Conservation (phyloP, 2,329 filamentous ascomycete species). For the Ascocoryne sarcoides region DNA sequence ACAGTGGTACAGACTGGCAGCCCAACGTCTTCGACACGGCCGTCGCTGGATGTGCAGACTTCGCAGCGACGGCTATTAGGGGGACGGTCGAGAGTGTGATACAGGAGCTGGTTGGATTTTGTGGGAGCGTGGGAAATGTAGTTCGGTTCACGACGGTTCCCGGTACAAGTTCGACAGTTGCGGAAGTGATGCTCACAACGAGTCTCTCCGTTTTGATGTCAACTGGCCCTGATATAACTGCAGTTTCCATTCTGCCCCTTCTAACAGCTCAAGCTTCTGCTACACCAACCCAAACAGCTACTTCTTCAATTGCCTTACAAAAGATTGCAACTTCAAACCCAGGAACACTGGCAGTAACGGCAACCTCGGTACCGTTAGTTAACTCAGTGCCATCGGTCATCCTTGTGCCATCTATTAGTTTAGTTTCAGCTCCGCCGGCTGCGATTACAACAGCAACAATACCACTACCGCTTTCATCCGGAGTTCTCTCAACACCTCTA, state of each 20-base stretch:
- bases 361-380: background rate
- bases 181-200: background rate
- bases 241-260: background rate
- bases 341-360: background rate
- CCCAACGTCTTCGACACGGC: constrained; percentile 13
- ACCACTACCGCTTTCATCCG: background rate
- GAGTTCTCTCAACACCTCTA: too few species aligned
- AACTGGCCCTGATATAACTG: too few species aligned
- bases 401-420: background rate
- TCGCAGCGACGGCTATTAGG: constrained; percentile 5
- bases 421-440: background rate
- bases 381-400: background rate
- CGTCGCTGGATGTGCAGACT: constrained; percentile 10
- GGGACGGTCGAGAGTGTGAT: background rate
- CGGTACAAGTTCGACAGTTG: background rate
- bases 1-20: constrained; percentile 9
- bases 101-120: background rate
- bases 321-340: background rate
- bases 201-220: background rate
- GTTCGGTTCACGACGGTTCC: background rate
- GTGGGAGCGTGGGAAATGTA: background rate
- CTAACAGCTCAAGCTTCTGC: background rate
- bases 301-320: background rate
- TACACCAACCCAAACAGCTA: background rate
- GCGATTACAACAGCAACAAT: background rate